Evolutionary conservation across 176 grass and related monocot species (phyloP).

Genomic region (Oryza nivara): DNA sequence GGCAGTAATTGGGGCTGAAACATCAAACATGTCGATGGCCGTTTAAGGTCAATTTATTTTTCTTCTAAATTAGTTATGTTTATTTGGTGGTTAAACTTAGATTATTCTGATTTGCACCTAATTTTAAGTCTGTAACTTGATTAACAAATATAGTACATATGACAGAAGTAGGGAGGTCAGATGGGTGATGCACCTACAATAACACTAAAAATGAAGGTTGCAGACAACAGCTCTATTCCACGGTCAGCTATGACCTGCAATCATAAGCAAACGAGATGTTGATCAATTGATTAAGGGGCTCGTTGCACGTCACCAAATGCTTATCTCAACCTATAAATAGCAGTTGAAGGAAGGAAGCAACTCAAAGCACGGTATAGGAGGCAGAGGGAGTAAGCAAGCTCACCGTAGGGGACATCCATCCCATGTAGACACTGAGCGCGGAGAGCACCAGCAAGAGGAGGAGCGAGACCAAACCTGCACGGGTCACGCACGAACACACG

Average conservation of each 20-base stretch:
- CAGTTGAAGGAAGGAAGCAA: background rate
- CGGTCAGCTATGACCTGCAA: conserved; percentile 89
- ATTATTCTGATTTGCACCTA: background rate
- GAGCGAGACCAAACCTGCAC: conserved; percentile 69
- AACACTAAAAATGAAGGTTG: conserved; percentile 81
- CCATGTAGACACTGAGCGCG: conserved; percentile 49
- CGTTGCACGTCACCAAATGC: background rate
- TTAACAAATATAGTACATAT: background rate
- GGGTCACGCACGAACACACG: background rate
- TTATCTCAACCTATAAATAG: background rate
- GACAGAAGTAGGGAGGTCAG: background rate
- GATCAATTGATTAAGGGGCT: background rate
- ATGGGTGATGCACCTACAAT: conserved; percentile 50
- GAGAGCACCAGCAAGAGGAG: conserved; percentile 56
- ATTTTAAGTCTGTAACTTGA: background rate
- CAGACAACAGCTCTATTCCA: conserved; percentile 73
- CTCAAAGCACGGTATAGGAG: background rate
- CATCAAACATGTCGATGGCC: background rate
- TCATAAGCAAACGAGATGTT: background rate
- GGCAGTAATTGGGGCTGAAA: background rate
- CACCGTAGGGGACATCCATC: conserved; percentile 73
- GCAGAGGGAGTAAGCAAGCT: background rate
- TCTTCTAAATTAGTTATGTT: background rate
- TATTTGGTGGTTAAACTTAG: background rate
- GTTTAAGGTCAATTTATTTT: background rate